These are phyloP conservation scores for Globisporangium alternatum DNA, from an alignment of 352 stramenopile species.

Conservation along the genomic window DNA sequence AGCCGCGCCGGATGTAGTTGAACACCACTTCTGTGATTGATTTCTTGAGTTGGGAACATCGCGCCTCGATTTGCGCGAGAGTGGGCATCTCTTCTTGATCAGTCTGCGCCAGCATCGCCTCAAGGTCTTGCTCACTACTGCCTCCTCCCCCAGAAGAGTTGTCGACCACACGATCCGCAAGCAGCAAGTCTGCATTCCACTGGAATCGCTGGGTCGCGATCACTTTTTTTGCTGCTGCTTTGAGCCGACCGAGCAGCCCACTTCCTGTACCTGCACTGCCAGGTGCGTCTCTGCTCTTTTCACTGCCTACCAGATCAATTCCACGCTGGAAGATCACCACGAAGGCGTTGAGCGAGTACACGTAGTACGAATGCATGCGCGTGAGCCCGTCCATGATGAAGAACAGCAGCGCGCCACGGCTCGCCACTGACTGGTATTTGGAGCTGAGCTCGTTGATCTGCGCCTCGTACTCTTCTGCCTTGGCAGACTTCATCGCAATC, in stretches of 20 bases:
- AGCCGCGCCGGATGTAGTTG: conserved; percentile 92
- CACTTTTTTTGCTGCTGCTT: conserved; percentile 81
- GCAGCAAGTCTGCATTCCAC: conserved; percentile 83
- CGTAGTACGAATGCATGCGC: conserved; percentile 94
- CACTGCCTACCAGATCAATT: conserved; percentile 85
- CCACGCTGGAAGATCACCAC: conserved; percentile 94
- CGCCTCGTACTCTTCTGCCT: conserved; percentile 65
- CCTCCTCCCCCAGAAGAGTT: conserved; percentile 18
- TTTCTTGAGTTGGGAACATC: conserved; percentile 53
- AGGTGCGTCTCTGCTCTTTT: conserved; percentile 27
- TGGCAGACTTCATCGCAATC: conserved; percentile 80
- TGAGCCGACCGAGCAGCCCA: conserved; percentile 57
- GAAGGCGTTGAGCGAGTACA: conserved; percentile 95
- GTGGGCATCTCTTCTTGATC: conserved; percentile 64
- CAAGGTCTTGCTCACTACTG: conserved; percentile 51
- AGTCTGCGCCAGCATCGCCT: conserved; percentile 55
- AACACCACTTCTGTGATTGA: conserved; percentile 90
- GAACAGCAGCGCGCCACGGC: conserved; percentile 91
- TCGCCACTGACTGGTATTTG: conserved; percentile 92
- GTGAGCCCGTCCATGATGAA: conserved; percentile 93
- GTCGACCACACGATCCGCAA: conserved; percentile 67
- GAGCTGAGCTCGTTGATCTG: conserved; percentile 85
- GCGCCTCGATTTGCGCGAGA: conserved; percentile 41
- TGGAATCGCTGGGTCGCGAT: conserved; percentile 84
- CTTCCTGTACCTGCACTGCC: conserved; percentile 20